These are phyloP conservation scores for Pholiota adiposa DNA, from an alignment of 1,284 basidiomycete species.

Conservation along the genomic window DNA sequence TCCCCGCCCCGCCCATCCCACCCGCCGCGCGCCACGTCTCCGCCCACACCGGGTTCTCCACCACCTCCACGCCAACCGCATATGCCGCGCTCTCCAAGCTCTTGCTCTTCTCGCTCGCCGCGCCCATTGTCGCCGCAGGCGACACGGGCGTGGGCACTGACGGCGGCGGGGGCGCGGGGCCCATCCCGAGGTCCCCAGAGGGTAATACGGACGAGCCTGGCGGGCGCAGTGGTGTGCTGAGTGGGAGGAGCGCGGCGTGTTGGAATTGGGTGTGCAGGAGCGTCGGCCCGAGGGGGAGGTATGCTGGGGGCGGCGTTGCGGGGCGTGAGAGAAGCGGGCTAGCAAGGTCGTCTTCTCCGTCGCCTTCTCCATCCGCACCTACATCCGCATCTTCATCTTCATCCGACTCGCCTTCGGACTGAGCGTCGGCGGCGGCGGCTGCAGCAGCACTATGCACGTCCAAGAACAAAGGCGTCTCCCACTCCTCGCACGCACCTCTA, in stretches of 20 bases:
- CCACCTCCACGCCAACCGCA: conserved; percentile 63
- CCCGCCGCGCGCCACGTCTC: conserved; percentile 62
- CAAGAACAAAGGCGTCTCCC: conserved; percentile 31
- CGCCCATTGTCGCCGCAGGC: conserved; percentile 67
- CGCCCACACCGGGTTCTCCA: conserved; percentile 71
- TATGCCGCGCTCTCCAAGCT: conserved; percentile 67
- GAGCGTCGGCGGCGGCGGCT: conserved; percentile 32
- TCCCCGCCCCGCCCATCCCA: conserved; percentile 28
- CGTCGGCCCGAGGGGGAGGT: conserved; percentile 68
- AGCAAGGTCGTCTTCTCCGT: conserved; percentile 41
- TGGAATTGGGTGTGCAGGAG: conserved; percentile 69
- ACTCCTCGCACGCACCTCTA: conserved; percentile 25
- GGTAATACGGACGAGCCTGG: conserved; percentile 51
- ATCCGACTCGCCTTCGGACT: conserved; percentile 43
- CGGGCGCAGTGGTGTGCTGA: conserved; percentile 59
- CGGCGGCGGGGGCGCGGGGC: conserved; percentile 32
- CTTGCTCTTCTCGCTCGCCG: conserved; percentile 62
- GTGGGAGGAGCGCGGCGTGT: conserved; percentile 59
- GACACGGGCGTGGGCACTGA: conserved; percentile 80
- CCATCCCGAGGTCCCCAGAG: background rate
- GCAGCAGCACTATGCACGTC: conserved; percentile 16
- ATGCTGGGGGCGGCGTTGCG: conserved; percentile 67
- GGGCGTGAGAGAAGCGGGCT: conserved; percentile 51
- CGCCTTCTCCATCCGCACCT: conserved; percentile 22
- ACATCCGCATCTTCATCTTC: conserved; percentile 32